Conservation (phyloP, 768 basidiomycete species). For the Tephrocybe rancida region DNA sequence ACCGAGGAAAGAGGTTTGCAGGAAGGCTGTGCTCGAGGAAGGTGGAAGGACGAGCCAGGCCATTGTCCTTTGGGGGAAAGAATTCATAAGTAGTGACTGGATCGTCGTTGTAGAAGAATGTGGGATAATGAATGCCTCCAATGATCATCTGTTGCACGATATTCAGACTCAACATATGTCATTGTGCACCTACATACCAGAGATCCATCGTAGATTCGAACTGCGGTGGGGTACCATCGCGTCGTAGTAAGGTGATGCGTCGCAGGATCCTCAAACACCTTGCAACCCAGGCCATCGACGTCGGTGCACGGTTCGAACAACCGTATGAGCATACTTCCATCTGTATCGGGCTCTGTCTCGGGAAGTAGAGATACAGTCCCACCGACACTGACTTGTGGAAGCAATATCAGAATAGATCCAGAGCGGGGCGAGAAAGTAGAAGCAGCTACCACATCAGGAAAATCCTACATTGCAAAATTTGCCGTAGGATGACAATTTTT, state of each 20-base stretch:
- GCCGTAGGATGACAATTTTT: too few species aligned
- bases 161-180: background rate
- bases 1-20: conserved; percentile 23
- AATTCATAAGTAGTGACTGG: conserved; percentile 43
- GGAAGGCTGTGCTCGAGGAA: conserved; percentile 28
- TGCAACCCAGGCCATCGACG: conserved; percentile 28
- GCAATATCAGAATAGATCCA: too few species aligned
- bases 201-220: conserved; percentile 34
- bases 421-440: too few species aligned
- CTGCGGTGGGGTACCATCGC: conserved; percentile 44
- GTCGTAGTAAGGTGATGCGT: conserved; percentile 36
- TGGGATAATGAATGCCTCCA: conserved; percentile 31
- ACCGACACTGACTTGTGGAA: too few species aligned
- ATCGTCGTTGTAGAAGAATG: conserved; percentile 38
- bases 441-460: too few species aligned
- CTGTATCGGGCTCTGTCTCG: conserved; percentile 19
- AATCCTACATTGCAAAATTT: too few species aligned
- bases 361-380: too few species aligned
- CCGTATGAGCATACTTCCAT: conserved; percentile 40
- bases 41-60: conserved; percentile 27
- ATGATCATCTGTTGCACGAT: conserved; percentile 21
- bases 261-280: conserved; percentile 38
- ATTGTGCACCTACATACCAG: conserved; percentile 22
- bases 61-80: conserved; percentile 33
- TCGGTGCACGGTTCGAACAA: conserved; percentile 41